Conservation (phyloP, 306 rosid genomes). For the Abrus pulchellus region DNA sequence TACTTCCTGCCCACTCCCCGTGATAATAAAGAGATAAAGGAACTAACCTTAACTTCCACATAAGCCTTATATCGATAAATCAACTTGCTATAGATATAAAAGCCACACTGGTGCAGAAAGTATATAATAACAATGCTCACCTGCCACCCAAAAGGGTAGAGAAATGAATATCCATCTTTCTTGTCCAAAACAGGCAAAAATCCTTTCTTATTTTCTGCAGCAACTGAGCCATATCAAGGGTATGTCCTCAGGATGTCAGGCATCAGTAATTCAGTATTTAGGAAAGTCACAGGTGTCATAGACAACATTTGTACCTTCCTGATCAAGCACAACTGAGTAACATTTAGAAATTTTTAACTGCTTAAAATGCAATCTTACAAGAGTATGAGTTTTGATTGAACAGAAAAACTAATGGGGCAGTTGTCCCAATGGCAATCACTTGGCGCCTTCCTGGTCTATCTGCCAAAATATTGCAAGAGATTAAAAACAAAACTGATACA, state of each 20-base stretch:
- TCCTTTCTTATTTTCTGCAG: constrained; percentile 91
- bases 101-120: constrained; percentile 35
- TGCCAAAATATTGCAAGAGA: constrained; percentile 56
- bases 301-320: constrained; percentile 41
- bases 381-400: constrained; percentile 68
- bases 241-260: constrained; percentile 71
- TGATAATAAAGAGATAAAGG: constrained; percentile 39
- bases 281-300: constrained; percentile 48
- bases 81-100: constrained; percentile 41
- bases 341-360: constrained; percentile 42
- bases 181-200: constrained; percentile 73
- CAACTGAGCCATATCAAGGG: constrained; percentile 99
- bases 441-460: constrained; percentile 89
- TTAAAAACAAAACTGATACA: neutral
- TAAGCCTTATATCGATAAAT: constrained; percentile 31
- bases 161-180: constrained; percentile 87
- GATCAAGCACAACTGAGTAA: constrained; percentile 30
- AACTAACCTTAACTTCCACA: constrained; percentile 45
- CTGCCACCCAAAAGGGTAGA: constrained; percentile 99
- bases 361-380: constrained; percentile 72
- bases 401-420: constrained; percentile 69
- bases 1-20: constrained; percentile 78
- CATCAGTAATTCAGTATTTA: constrained; percentile 53
- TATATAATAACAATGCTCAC: constrained; percentile 51
- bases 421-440: constrained; percentile 66